Base-by-base conservation (phyloP, 2,329 filamentous ascomycete genomes). In the Fusarium mundagurra region DNA sequence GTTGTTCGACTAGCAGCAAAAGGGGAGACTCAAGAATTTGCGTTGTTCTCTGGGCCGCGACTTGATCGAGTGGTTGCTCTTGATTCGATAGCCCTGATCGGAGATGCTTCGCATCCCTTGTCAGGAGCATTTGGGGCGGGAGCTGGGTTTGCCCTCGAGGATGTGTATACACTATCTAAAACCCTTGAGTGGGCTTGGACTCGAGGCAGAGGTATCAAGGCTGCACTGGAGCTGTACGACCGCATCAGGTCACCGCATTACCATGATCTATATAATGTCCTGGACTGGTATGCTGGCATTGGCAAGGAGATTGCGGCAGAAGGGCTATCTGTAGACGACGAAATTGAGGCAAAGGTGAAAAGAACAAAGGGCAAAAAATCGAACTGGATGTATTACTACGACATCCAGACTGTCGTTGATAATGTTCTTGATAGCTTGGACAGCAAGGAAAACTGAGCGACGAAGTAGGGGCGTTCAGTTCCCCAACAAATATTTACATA, bases 71-170 rank as follows among this genome's bases (percentile, higher is more conserved):
- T 81, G 6, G 75, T 81, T 16, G 58, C 68, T 6, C 31, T 72
- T 4, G 44, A 47, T 14, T 45, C 60, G 8, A 74, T 89, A 6
- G 88, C 85, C 11, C 81, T 90, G 8, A 83, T 89, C 2, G 88
- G 88, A 14, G 88, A 90, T 71, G 85, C 87, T 1, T 89, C 87
- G 3, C 88, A 90, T 75, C 86, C 88, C 2, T 81, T 89, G 0
- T 87, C 86, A 0, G 86, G 86, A 1, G 82, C 82, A 0, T 85
- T 85, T 45, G 83, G 83, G 1, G 81, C 83, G 0, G 83, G 83
- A 1, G 82, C 83, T 0, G 82, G 81, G 0, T 84, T 83, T n/a
- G 82, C 82, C 6, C 75, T 84, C 53, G 82, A 83, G 60, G 80
- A 81, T 31, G 77, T 76, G 1, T 81, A 76, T 20, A 72, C 76